Base-by-base conservation (phyloP, 1,139 yeast genomes). In the Yamadazyma atmosphaerica region DNA sequence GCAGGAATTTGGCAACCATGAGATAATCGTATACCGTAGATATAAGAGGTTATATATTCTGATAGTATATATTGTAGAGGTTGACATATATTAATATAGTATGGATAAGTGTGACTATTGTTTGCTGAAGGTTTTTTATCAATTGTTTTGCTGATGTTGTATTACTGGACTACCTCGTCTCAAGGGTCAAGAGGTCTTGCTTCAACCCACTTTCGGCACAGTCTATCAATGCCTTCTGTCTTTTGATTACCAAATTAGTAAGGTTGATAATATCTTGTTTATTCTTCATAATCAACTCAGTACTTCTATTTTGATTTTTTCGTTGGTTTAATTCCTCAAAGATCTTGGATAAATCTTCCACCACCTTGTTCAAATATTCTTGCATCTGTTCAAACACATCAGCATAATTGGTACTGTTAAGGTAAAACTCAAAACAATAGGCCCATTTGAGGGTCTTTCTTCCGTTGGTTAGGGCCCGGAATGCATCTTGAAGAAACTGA, bases 361-460 rank as follows among this genome's bases (percentile, higher is more conserved):
- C 92, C 1, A 89, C 81, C 45, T 74, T 68, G 39, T 83, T 83
- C 35, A 92, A 65, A 39, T 79, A 79, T 42, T 76, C 81, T 58
- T 89, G 96, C 52, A 81, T 81, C 40, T 77, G 81, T 51, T 88
- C 95, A 52, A 88, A 81, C 11, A 88, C 75, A 36, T 75, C 74
- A 5, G 79, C 72, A 47, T 70, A 68, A 42, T 75, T 68, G 32
- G 72, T 65, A 26, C 64, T 65, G 31, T 72, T 72, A 30, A 88
- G 68, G 56, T 83, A 87, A 54, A 66, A 92, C 2, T 88, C 83
- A 56, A 88, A 77, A 4, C 90, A 89, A 61, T 87, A 90, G 0
- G 97, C 82, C 98, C 98, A 92, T 62, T 88, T 86, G 37, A 92
- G 67, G 2, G 90, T 80, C 35, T 81, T 81, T 41, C 98, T 71